These are phyloP conservation scores for Lachancea thermotolerans DNA, from an alignment of 805 yeast genomes.

Conservation along the genomic window DNA sequence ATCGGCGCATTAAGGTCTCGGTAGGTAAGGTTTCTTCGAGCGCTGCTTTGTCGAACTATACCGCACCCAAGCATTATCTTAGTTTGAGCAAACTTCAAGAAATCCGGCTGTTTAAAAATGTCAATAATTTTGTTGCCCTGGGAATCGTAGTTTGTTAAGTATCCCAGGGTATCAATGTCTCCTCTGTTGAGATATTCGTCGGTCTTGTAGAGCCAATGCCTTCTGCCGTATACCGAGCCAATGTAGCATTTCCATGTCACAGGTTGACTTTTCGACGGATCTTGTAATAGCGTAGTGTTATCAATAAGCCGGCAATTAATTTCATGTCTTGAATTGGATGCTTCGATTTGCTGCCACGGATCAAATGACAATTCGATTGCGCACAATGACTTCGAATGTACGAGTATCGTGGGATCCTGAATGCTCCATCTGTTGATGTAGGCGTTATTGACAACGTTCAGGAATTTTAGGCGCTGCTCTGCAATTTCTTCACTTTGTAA, in stretches of 20 bases:
- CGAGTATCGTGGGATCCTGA: slow-evolving; percentile 41
- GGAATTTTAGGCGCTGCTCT: slow-evolving; percentile 38
- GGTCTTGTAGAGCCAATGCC: slow-evolving; percentile 70
- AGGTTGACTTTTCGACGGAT: slow-evolving; percentile 15
- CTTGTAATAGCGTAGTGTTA: slow-evolving; percentile 18
- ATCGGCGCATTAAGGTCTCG: slow-evolving; percentile 31
- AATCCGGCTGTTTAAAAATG: slow-evolving; percentile 35
- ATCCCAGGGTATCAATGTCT: slow-evolving; percentile 28
- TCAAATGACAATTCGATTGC: slow-evolving; percentile 65
- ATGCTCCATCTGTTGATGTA: slow-evolving; percentile 54
- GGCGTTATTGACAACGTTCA: slow-evolving; percentile 63
- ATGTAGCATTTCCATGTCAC: slow-evolving; percentile 31
- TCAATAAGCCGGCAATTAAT: slow-evolving; percentile 16
- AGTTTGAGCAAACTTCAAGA: slow-evolving; percentile 35
- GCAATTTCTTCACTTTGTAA: slow-evolving; percentile 10
- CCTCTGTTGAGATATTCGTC: slow-evolving; percentile 31
- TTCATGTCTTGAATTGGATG: slow-evolving; percentile 24
- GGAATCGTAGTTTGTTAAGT: slow-evolving; percentile 51
- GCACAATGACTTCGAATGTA: slow-evolving; percentile 41
- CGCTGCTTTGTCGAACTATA: slow-evolving; percentile 23
- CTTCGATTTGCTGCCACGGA: slow-evolving; percentile 32
- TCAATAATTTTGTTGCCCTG: slow-evolving; percentile 54
- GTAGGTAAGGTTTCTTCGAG: slow-evolving; percentile 25
- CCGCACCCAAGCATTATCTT: slow-evolving; percentile 36
- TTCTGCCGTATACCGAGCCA: slow-evolving; percentile 49